Percentiles rank a stretch among this genome's conserved stretches.
phyloP scores from a whole-genome alignment of 257 asterid species.

The Ilex aquifolium region DNA sequence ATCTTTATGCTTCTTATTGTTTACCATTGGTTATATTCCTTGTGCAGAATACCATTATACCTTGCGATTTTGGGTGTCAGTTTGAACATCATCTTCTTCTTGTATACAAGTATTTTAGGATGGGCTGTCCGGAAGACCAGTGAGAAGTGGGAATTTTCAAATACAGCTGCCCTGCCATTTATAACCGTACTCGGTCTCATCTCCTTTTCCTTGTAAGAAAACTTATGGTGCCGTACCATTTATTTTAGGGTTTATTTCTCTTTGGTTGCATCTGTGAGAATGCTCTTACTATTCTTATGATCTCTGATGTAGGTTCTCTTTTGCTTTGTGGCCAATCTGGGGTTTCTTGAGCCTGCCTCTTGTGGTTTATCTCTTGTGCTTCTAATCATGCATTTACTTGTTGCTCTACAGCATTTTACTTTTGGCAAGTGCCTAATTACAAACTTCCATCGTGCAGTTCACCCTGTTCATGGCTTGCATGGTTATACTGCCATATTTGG shows the following conservation, averaged over 20 bases:
- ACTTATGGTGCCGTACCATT: neutral
- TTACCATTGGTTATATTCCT: neutral
- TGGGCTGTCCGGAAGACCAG: slow-evolving; percentile 37
- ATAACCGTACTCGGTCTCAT: slow-evolving; percentile 40
- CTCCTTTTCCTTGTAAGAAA: slow-evolving; percentile 53
- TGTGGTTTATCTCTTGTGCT: slow-evolving; percentile 25
- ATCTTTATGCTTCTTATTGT: neutral
- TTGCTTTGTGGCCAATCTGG: slow-evolving; percentile 65
- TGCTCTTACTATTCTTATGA: neutral
- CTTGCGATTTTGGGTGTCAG: slow-evolving; percentile 47
- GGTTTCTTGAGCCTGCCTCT: slow-evolving; percentile 55
- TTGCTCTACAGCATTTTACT: neutral
- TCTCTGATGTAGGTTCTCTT: slow-evolving; percentile 37
- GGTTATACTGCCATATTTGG: slow-evolving; percentile 48
- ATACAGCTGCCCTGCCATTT: slow-evolving; percentile 48
- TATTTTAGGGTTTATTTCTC: neutral
- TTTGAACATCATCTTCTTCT: slow-evolving; percentile 39
- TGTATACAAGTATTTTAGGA: slow-evolving; percentile 38
- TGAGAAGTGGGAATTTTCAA: slow-evolving; percentile 53
- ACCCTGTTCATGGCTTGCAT: slow-evolving; percentile 59
- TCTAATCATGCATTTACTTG: neutral
- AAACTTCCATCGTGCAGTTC: slow-evolving; percentile 36
- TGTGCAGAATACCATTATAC: slow-evolving; percentile 47
- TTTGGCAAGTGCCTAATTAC: slow-evolving; percentile 4
- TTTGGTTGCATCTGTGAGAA: neutral